Evolutionary conservation across 768 basidiomycete species (phyloP).

Genomic region (Pholiota molesta): DNA sequence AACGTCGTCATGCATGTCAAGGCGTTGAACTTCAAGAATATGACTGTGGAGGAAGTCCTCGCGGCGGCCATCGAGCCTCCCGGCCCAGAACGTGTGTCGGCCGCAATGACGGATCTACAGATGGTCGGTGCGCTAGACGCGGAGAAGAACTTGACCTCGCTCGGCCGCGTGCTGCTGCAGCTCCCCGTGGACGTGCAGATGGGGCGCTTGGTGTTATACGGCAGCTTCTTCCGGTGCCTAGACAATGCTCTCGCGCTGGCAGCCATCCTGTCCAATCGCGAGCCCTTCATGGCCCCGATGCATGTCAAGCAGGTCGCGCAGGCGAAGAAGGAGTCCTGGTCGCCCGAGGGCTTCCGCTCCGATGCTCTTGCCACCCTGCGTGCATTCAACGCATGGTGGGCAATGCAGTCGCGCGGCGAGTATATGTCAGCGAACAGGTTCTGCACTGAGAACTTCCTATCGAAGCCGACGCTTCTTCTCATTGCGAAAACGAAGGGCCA

Average conservation of each 20-base stretch:
- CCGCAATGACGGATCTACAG: conserved; percentile 78
- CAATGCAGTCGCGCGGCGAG: conserved; percentile 66
- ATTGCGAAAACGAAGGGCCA: conserved; percentile 83
- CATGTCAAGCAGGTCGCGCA: conserved; percentile 73
- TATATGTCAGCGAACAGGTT: conserved; percentile 73
- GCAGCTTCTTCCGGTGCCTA: conserved; percentile 91
- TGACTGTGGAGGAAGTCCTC: conserved; percentile 87
- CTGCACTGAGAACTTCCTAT: conserved; percentile 84
- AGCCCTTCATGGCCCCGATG: conserved; percentile 87
- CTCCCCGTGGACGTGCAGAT: conserved; percentile 90
- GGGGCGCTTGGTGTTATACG: conserved; percentile 87
- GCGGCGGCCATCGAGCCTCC: conserved; percentile 88
- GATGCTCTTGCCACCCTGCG: conserved; percentile 79
- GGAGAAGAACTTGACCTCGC: conserved; percentile 76
- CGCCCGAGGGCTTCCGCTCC: conserved; percentile 77
- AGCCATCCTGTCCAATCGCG: conserved; percentile 88
- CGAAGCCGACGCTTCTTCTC: conserved; percentile 79
- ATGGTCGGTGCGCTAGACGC: conserved; percentile 88
- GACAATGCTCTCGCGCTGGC: conserved; percentile 88
- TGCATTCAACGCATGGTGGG: conserved; percentile 85
- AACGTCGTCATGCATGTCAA: conserved; percentile 98
- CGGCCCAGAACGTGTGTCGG: conserved; percentile 68
- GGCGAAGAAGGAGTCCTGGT: conserved; percentile 77
- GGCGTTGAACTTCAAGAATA: conserved; percentile 84
- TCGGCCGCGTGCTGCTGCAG: conserved; percentile 87